Base-by-base conservation (phyloP, 106 monocot genomes). In the Triglochin maritima region DNA sequence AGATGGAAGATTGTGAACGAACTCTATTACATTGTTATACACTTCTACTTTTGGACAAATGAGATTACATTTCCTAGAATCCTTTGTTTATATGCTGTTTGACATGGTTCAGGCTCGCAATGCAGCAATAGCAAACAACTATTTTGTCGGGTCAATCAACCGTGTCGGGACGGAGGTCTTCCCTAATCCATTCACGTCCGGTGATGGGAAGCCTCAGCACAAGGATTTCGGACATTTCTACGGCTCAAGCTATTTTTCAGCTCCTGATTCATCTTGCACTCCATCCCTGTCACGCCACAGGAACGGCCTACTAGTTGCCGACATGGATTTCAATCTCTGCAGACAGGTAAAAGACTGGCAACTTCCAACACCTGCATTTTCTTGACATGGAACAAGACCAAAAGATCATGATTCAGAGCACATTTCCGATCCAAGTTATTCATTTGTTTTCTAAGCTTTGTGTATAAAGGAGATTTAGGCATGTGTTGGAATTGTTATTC, bases 291-390 rank as follows among this genome's bases (percentile, higher is more conserved):
- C 91, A 4, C 79, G 91, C 56, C 67, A 76, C 54, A 79, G 86
- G 15, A 88, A 98, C 62, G 96, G 91, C 1, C 68, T 98, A 46
- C 56, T 98, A 49, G 57, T 98, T 11, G 66, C 88, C 0, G 96
- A 98, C 68, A 83, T 98, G 88, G 96, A 98, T 72, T 80, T 98
- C 63, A 92, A 98, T 70, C 78, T 98, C 11, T 88, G 91, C 46
- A 69, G 91, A 48, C 96, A 96, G 80, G 60, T 88, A 4, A 91
- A 91, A 68, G 96, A 96, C 29, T 29, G 29, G 29, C 29, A 29
- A 29, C 1, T 29, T 29, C 29, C 29, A 29, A 29, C 29, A 29
- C 29, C 29, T 29, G 29, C 29, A 29, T 29, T 29, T 29, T 29
- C 29, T 0, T 29, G 29, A 29, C 29, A 29, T 29, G 29, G 29